These are phyloP conservation scores for Epichloe scottii DNA, from an alignment of 2,329 filamentous ascomycete genomes.

Conservation along the genomic window DNA sequence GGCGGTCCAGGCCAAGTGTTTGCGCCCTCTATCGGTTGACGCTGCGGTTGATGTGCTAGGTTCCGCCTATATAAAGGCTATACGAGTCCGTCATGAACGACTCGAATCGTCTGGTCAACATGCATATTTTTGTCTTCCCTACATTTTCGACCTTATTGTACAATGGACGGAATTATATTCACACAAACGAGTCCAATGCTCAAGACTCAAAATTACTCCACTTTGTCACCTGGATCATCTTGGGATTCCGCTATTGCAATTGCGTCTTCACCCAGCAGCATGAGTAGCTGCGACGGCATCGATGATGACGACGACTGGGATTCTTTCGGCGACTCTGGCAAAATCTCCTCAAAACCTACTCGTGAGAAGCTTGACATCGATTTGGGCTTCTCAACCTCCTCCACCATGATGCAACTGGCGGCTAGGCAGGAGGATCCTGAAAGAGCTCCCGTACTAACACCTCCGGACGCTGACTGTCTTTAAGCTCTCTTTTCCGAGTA, in stretches of 20 bases:
- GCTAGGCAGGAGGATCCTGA: neutral
- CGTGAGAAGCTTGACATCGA: neutral
- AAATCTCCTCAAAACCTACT: neutral
- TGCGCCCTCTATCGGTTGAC: no score
- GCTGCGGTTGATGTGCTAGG: no score
- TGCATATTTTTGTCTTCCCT: no score
- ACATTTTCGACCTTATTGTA: no score
- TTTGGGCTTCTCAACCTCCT: neutral
- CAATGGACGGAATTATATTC: no score
- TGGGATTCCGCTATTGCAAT: neutral
- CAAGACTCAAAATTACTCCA: neutral
- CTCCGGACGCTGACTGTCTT: no score
- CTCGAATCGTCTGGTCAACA: no score
- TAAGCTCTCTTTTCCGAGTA: no score
- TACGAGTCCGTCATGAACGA: no score
- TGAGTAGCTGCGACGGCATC: slow-evolving; percentile 1
- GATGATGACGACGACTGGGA: neutral
- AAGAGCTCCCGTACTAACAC: neutral
- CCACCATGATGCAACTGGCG: neutral
- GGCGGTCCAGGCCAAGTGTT: no score
- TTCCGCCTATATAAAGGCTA: no score
- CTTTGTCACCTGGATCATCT: slow-evolving; percentile 1
- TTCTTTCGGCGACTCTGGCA: neutral
- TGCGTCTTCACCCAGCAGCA: neutral
- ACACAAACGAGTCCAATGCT: neutral